These are phyloP conservation scores for Chrysosporium queenslandicum DNA, from an alignment of 2,329 filamentous ascomycete species.

Conservation along the genomic window DNA sequence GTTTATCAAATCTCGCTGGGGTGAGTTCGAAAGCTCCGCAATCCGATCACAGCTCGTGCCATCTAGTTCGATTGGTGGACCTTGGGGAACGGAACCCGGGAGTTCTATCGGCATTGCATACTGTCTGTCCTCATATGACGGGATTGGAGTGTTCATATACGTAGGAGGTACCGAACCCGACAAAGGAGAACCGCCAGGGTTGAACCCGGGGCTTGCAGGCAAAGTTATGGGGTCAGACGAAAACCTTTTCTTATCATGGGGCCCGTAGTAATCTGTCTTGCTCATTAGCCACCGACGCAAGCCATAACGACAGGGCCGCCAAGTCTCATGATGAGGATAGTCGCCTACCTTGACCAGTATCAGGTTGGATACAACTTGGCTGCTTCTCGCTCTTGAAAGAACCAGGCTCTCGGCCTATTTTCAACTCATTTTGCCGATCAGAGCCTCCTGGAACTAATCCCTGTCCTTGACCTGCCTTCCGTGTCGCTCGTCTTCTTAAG, in stretches of 20 bases:
- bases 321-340: too few species aligned
- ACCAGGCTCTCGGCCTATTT: background rate
- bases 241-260: background rate
- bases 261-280: background rate
- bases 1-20: background rate
- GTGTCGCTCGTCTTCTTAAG: constrained; percentile 3
- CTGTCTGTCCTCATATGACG: background rate
- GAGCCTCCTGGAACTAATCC: background rate
- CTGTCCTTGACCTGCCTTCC: background rate
- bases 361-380: background rate
- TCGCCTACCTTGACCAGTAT: background rate
- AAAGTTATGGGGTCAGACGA: background rate
- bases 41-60: background rate
- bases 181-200: background rate
- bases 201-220: background rate
- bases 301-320: background rate
- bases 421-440: background rate
- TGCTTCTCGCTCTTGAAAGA: background rate
- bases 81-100: background rate
- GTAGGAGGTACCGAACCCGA: background rate
- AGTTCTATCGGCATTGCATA: background rate
- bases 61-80: constrained; percentile 4
- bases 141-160: background rate
- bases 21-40: background rate
- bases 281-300: background rate